Percentiles rank a stretch among this genome's conserved stretches.
These are phyloP conservation scores for Begonia loranthoides DNA, from an alignment of 306 rosid genomes.

Conservation along the genomic window DNA sequence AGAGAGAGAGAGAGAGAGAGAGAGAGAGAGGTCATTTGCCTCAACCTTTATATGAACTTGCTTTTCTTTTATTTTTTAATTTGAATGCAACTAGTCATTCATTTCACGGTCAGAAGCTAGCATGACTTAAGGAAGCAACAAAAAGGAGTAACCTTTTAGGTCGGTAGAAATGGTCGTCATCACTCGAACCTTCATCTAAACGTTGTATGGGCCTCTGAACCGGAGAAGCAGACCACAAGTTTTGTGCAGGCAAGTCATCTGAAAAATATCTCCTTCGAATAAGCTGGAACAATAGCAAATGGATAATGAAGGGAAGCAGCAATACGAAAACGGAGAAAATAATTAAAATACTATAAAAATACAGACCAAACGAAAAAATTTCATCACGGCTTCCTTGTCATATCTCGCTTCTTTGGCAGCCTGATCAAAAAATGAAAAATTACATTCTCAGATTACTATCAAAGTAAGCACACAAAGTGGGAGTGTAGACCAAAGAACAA, in stretches of 20 bases:
- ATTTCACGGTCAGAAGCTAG: neutral
- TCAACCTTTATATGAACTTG: too few relatives aligned
- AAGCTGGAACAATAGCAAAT: conserved; percentile 30
- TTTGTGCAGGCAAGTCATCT: conserved; percentile 53
- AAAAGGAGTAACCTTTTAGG: conserved; percentile 33
- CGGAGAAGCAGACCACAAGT: conserved; percentile 60
- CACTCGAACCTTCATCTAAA: conserved; percentile 54
- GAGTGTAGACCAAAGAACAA: neutral
- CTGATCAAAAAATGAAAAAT: conserved; percentile 30
- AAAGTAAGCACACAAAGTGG: too few relatives aligned
- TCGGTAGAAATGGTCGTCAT: conserved; percentile 46
- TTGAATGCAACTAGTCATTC: too few relatives aligned
- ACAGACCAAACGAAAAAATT: conserved; percentile 78
- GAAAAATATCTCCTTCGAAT: conserved; percentile 88
- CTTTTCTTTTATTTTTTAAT: too few relatives aligned
- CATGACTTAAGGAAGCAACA: neutral
- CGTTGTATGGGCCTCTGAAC: conserved; percentile 44
- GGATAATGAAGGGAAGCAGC: too few relatives aligned
- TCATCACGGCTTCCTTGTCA: conserved; percentile 89
- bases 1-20: neutral
- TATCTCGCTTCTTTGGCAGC: conserved; percentile 92
- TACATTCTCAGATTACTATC: neutral
- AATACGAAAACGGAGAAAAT: too few relatives aligned
- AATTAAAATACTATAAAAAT: conserved; percentile 1
- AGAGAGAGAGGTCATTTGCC: neutral